Base-by-base conservation (phyloP, 2,329 filamentous ascomycete genomes). In the Ophiocordyceps robertsii region DNA sequence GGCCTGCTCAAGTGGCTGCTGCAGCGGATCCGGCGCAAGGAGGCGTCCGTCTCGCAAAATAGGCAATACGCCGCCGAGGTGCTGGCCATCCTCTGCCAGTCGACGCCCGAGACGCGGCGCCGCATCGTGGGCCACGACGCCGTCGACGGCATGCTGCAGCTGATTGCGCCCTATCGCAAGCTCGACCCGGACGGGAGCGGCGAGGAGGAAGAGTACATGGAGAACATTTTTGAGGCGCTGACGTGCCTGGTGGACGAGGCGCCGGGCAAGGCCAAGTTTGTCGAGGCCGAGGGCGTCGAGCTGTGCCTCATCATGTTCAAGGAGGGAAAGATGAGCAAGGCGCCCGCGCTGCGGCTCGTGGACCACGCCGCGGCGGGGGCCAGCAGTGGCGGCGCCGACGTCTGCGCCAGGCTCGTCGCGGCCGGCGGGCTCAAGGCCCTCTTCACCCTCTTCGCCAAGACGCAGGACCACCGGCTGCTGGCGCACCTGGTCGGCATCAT, bases 11-110 rank as follows among this genome's bases (percentile, higher is more conserved):
- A 73, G 37, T 96, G 87, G 87, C 72, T 98, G 3, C 66, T 95
- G 31, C 64, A 71, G 40, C 76, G 92, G 40, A 82, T 87, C 47
- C 78, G 83, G 51, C 72, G 69, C 43, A 72, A 73, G 40, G 87
- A 95, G 58, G 66, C 66, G 4, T 67, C 70, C 0, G 76, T 93
- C 1, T 72, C 77, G 6, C 92, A 98, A 58, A 98, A 98, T 58
- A 94, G 92, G 58, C 90, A 95, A 59, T 98, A 96, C 58, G 77
- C 88, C 0, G 87, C 90, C 14, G 92, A 98, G 62, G 77, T 96
- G 8, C 69, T 98, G 3, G 88, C 90, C 12, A 92, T 98, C 43
- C 66, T 98, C 9, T 72, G 90, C 16, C 89, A 95, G 59, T 78
- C 79, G 2, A 86, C 84, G 4, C 49, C 73, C 0, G 62, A 72